Base-by-base conservation (phyloP, 2,329 filamentous ascomycete species). In the Aspergillus fijiensis region DNA sequence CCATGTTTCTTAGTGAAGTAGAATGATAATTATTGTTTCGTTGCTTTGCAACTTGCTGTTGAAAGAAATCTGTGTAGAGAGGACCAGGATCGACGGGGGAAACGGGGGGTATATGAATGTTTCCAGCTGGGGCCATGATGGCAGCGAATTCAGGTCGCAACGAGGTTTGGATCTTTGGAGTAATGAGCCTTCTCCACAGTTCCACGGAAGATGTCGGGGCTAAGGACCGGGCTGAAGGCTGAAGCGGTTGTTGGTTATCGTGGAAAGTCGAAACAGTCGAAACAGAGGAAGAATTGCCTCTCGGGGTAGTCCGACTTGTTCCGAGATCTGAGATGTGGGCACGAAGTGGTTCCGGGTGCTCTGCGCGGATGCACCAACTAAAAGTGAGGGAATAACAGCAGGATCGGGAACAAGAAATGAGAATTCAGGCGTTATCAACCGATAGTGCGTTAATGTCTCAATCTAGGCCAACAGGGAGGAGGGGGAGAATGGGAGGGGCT, bases 21-120 rank as follows among this genome's bases (percentile, higher is more conserved):
- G 84, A 86, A 68, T 86, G 84, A 70, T 84, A 86, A 70, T 85
- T 84, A 72, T 79, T 83, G 68, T 80, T 80, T 63, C 82, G 79
- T 73, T 86, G 84, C 72, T 85, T 85, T 68, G 78, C 76, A 69
- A 84, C 72, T 72, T 85, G 82, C 67, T 86, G 83, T 76, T 81
- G 78, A 73, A 80, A 78, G 76, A 85, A 86, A 77, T 85, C 82
- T 74, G 80, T 77, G 68, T 80, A 72, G 69, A 83, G 74, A 76
- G 77, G 77, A 74, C 79, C 75, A 71, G 79, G 74, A 70, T 76
- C 80, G 67, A 71, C 60, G 62, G 73, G 72, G 80, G 75, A 72
- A 67, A 29, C 61, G 55, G 70, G 72, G 74, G 74, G 75, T 78
- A 78, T 79, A 79, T 79, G 72, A 76, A 75, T 72, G 70, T 75